These are phyloP conservation scores for Magnusiomyces paraingens DNA, from an alignment of 1,139 yeast species.

Conservation along the genomic window DNA sequence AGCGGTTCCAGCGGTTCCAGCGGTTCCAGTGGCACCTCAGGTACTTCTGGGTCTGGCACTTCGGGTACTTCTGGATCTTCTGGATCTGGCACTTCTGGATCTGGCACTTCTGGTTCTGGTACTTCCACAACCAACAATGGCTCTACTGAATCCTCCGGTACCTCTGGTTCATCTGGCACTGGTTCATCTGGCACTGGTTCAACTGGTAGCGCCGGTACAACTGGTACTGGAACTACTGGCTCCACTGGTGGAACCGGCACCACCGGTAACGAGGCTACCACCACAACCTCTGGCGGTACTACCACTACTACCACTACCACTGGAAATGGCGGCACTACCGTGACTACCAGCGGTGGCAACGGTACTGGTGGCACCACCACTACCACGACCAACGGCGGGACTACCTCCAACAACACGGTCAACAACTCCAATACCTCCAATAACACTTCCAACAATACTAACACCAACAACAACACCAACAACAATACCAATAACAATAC, in stretches of 20 bases:
- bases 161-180: too few relatives aligned
- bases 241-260: background rate
- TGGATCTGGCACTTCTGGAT: too few relatives aligned
- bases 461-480: background rate
- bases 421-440: background rate
- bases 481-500: background rate
- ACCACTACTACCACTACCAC: background rate
- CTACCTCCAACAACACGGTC: background rate
- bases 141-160: too few relatives aligned
- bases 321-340: background rate
- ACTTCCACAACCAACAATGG: too few relatives aligned
- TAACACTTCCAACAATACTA: too few relatives aligned
- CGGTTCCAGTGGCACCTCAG: too few relatives aligned
- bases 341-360: background rate
- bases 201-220: background rate
- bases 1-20: too few relatives aligned
- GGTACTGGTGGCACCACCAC: background rate
- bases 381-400: background rate
- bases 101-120: too few relatives aligned
- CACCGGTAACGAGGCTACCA: constrained; percentile 1
- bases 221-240: background rate
- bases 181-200: background rate
- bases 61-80: too few relatives aligned
- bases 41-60: too few relatives aligned
- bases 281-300: background rate